Evolutionary conservation across 2,329 filamentous ascomycete genomes (phyloP).

Genomic region (Exophiala sp.): DNA sequence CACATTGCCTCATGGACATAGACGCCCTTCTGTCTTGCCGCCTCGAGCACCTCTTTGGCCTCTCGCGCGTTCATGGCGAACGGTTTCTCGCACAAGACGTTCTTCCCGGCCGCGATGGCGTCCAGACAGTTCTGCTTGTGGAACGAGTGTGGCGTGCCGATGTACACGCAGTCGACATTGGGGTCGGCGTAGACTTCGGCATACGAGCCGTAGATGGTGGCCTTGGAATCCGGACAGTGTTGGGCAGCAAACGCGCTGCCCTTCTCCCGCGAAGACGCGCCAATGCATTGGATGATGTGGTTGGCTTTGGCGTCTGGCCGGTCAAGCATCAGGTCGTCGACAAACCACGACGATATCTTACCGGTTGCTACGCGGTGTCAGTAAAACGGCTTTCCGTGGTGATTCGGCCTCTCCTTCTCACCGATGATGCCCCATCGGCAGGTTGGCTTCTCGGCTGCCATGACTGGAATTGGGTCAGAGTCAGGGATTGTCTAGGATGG

Average conservation of each 20-base stretch:
- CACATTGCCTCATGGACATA: constrained; percentile 69
- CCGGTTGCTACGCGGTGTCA: constrained; percentile 34
- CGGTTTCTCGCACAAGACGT: constrained; percentile 85
- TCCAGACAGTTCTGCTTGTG: constrained; percentile 88
- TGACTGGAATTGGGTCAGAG: neutral
- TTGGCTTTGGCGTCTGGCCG: constrained; percentile 36
- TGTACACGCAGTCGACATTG: neutral
- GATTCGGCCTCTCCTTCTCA: constrained; percentile 5
- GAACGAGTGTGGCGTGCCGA: constrained; percentile 59
- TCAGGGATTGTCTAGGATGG: too few species aligned
- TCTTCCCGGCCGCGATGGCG: constrained; percentile 72
- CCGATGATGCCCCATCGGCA: constrained; percentile 24
- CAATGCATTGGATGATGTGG: constrained; percentile 42
- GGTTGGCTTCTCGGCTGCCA: constrained; percentile 14
- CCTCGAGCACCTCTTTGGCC: constrained; percentile 63
- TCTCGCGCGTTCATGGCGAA: constrained; percentile 79
- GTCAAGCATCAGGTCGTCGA: constrained; percentile 38
- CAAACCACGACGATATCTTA: constrained; percentile 45
- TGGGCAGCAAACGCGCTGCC: constrained; percentile 38
- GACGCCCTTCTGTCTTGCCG: constrained; percentile 69
- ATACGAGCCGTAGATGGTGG: neutral
- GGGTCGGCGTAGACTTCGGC: neutral
- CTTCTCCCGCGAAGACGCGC: constrained; percentile 39
- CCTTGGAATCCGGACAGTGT: constrained; percentile 18
- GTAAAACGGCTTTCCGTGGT: neutral